A percentile compares a stretch with the other conserved stretches of the same genome.
These are phyloP conservation scores for Lichtheimia corymbifera DNA, from an alignment of 371 early-diverging fungal species.

Conservation along the genomic window DNA sequence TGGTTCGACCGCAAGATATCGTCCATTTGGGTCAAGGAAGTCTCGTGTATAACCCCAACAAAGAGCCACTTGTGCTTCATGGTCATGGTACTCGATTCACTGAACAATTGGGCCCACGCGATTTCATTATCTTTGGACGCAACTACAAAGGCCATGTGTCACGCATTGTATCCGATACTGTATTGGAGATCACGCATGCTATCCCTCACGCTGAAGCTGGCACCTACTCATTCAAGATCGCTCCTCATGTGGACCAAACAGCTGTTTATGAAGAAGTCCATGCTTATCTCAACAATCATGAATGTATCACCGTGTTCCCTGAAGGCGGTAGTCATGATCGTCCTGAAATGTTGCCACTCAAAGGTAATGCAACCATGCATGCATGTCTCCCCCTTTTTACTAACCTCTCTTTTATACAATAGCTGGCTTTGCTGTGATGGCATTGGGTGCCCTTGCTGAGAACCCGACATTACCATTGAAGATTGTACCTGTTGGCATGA, in stretches of 20 bases:
- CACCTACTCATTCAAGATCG: conserved; percentile 56
- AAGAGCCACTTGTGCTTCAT: conserved; percentile 62
- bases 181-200: conserved; percentile 52
- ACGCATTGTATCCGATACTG: conserved; percentile 82
- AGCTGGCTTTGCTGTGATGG: conserved; percentile 90
- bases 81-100: conserved; percentile 77
- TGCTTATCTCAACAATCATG: conserved; percentile 70
- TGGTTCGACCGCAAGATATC: conserved; percentile 90
- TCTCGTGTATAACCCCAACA: conserved; percentile 64
- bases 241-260: conserved; percentile 89
- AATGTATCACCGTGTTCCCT: conserved; percentile 95
- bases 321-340: conserved; percentile 98
- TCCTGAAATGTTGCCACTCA: conserved; percentile 91
- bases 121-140: conserved; percentile 63
- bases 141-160: conserved; percentile 71
- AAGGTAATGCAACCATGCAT: conserved; percentile 47
- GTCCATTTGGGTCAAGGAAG: conserved; percentile 72
- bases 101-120: conserved; percentile 63
- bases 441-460: conserved; percentile 84
- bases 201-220: conserved; percentile 11
- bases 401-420: neutral
- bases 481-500: conserved; percentile 90
- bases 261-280: conserved; percentile 84
- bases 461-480: conserved; percentile 81
- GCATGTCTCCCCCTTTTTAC: too few relatives aligned